A percentile compares a stretch with the other conserved stretches of the same genome.
Conservation (phyloP, 2,329 filamentous ascomycete species). For the Cryphonectria japonica region DNA sequence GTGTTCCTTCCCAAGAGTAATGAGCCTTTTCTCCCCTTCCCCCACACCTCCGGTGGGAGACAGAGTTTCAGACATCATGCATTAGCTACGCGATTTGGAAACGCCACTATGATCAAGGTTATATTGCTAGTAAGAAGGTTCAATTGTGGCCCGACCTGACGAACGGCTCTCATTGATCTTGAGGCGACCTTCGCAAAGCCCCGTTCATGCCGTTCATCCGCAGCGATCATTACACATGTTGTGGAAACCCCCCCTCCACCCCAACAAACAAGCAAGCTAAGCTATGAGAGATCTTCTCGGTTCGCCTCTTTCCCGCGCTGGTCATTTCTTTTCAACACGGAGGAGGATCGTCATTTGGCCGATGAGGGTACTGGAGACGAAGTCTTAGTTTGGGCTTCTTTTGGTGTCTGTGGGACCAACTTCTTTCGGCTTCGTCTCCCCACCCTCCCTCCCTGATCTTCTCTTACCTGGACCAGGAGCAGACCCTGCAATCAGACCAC, state of each 20-base stretch:
- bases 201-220: not conserved
- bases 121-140: not conserved
- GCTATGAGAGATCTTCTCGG: not conserved
- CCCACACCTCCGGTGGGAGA: too few species aligned
- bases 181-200: not conserved
- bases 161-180: not conserved
- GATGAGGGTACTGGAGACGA: not conserved
- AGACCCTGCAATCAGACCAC: not conserved
- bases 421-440: not conserved
- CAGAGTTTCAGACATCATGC: not conserved
- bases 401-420: not conserved
- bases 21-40: not conserved
- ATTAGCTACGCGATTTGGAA: not conserved
- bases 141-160: not conserved
- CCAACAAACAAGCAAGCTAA: not conserved
- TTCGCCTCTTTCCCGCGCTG: not conserved
- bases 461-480: not conserved
- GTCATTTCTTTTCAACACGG: not conserved
- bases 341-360: not conserved
- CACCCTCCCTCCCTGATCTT: not conserved
- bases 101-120: not conserved
- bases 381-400: not conserved
- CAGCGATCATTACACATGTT: not conserved
- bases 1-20: not conserved
- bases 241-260: too few species aligned